A percentile compares a stretch with the other conserved stretches of the same genome.
Evolutionary conservation across 352 stramenopile species (phyloP).

Genomic region (Phytopythium kandeliae): DNA sequence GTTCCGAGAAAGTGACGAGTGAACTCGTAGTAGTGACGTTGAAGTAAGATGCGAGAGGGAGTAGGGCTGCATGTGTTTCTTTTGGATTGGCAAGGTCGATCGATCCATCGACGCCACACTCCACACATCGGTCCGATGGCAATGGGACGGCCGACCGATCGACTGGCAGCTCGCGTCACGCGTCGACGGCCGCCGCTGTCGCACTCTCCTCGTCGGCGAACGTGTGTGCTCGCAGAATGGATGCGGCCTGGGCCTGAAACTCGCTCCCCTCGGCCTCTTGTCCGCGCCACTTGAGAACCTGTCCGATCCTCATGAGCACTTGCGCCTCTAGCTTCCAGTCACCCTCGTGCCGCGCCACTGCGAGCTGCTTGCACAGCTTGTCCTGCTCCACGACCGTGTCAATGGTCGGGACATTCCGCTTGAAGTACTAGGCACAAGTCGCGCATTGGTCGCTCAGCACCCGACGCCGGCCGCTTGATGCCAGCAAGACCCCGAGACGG

Average conservation of each 20-base stretch:
- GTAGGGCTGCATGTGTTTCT: too few species aligned
- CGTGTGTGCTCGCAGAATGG: constrained; percentile 45
- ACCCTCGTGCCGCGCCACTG: constrained; percentile 22
- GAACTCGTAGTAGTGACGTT: too few species aligned
- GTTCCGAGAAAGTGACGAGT: too few species aligned
- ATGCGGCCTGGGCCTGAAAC: constrained; percentile 47
- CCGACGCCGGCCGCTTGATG: too few species aligned
- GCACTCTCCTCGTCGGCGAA: constrained; percentile 13
- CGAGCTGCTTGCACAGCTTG: constrained; percentile 56
- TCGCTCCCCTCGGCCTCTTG: constrained; percentile 34
- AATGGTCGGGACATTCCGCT: constrained; percentile 54
- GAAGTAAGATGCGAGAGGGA: too few species aligned
- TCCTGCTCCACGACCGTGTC: constrained; percentile 73
- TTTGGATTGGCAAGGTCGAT: too few species aligned
- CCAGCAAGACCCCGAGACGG: neutral
- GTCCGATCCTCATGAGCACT: constrained; percentile 54
- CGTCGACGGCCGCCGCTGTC: too few species aligned
- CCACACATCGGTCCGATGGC: too few species aligned
- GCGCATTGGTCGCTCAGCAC: neutral
- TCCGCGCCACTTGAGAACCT: constrained; percentile 75
- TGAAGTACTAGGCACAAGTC: constrained; percentile 41
- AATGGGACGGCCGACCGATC: too few species aligned
- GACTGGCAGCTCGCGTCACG: too few species aligned
- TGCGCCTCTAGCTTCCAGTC: constrained; percentile 69
- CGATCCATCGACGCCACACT: too few species aligned